Evolutionary conservation across 805 yeast genomes (phyloP).

Genomic region (Starmerella apis): DNA sequence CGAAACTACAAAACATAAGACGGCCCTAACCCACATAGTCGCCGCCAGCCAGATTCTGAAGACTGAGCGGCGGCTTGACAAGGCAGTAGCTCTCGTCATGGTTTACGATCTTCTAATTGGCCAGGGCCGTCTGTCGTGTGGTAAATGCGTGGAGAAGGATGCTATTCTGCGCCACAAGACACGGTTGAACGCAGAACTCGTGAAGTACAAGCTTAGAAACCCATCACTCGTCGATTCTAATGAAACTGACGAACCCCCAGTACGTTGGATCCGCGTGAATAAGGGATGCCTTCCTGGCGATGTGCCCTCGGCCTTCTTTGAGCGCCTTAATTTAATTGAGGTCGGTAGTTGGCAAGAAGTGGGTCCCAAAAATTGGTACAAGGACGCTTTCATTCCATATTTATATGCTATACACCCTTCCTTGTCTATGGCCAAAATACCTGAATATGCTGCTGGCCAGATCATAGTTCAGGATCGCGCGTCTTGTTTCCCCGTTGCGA

Average conservation of each 20-base stretch:
- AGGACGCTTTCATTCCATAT: constrained; percentile 63
- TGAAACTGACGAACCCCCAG: constrained; percentile 30
- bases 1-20: constrained; percentile 64
- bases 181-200: constrained; percentile 70
- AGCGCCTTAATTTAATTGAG: constrained; percentile 10
- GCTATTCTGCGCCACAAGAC: constrained; percentile 69
- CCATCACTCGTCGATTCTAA: constrained; percentile 27
- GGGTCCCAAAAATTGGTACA: constrained; percentile 34
- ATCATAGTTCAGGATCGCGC: constrained; percentile 92
- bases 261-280: constrained; percentile 48
- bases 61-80: constrained; percentile 40
- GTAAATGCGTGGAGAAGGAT: constrained; percentile 77
- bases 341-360: constrained; percentile 29
- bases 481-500: constrained; percentile 89
- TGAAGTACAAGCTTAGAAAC: constrained; percentile 61
- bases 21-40: constrained; percentile 52
- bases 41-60: constrained; percentile 56
- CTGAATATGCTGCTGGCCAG: constrained; percentile 61
- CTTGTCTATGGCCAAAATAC: constrained; percentile 56
- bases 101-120: constrained; percentile 75
- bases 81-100: constrained; percentile 49
- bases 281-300: constrained; percentile 41
- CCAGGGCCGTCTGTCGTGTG: constrained; percentile 76
- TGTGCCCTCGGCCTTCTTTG: constrained; percentile 30
- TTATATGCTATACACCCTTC: constrained; percentile 74